phyloP scores from a whole-genome alignment of 305 asterid species.

The Fraxinus sp. region DNA sequence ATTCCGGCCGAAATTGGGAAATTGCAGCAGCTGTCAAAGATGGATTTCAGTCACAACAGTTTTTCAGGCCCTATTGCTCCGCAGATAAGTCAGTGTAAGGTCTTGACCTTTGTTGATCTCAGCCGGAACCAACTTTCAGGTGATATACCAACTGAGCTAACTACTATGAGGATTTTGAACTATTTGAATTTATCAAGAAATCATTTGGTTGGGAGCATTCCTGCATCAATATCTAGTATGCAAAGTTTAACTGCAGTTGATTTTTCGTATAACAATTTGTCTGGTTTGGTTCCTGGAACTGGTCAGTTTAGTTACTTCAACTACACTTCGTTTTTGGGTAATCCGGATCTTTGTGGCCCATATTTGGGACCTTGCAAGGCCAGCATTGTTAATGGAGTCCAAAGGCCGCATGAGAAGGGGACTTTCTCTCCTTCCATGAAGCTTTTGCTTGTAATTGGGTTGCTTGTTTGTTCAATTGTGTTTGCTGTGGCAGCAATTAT shows the following conservation, averaged over 20 bases:
- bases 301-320: conserved; percentile 43
- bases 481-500: conserved; percentile 37
- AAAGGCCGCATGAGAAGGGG: conserved; percentile 36
- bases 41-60: conserved; percentile 53
- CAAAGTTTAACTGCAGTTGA: conserved; percentile 50
- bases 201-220: conserved; percentile 38
- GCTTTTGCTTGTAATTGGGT: conserved; percentile 41
- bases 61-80: conserved; percentile 49
- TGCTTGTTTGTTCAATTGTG: conserved; percentile 33
- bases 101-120: conserved; percentile 52
- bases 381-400: conserved; percentile 21
- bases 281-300: conserved; percentile 43
- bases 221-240: conserved; percentile 37
- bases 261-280: conserved; percentile 44
- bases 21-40: conserved; percentile 47
- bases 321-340: conserved; percentile 39
- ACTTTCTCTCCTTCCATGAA: conserved; percentile 23
- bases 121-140: conserved; percentile 40
- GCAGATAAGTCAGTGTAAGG: conserved; percentile 41
- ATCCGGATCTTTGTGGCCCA: conserved; percentile 43
- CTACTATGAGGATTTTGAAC: conserved; percentile 40
- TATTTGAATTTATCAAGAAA: conserved; percentile 50
- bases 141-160: conserved; percentile 37
- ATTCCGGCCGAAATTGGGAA: conserved; percentile 59
- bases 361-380: conserved; percentile 27